These are phyloP conservation scores for Gracilaria caudata DNA, from an alignment of 23 red algal genomes.

Conservation along the genomic window DNA sequence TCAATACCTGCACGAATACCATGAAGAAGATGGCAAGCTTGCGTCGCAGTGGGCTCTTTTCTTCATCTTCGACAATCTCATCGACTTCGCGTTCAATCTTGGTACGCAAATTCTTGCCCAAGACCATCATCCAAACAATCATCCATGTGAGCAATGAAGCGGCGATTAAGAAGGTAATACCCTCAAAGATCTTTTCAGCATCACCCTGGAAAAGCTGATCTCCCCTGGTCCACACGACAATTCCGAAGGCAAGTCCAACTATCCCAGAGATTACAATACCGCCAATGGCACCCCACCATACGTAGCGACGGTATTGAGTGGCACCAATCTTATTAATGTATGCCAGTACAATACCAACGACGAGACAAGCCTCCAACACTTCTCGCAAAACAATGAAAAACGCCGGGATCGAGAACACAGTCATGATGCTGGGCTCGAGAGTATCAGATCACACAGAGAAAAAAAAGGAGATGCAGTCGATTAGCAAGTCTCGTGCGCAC, in stretches of 20 bases:
- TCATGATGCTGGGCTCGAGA: neutral
- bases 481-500: too few relatives aligned
- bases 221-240: conserved; percentile 52
- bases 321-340: conserved; percentile 75
- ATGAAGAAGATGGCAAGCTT: conserved; percentile 66
- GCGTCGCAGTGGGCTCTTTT: conserved; percentile 5
- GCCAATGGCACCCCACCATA: conserved; percentile 73
- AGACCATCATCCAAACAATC: conserved; percentile 89
- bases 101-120: conserved; percentile 76
- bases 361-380: conserved; percentile 87
- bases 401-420: conserved; percentile 81
- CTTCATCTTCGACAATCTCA: conserved; percentile 47
- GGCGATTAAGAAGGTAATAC: conserved; percentile 74
- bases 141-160: conserved; percentile 85
- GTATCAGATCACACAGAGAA: too few relatives aligned
- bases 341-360: conserved; percentile 83
- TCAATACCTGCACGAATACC: conserved; percentile 81
- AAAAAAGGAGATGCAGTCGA: too few relatives aligned
- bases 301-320: conserved; percentile 67
- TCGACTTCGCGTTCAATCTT: conserved; percentile 70
- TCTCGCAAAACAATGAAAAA: conserved; percentile 91
- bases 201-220: conserved; percentile 62
- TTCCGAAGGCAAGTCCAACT: conserved; percentile 73
- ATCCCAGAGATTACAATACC: conserved; percentile 55
- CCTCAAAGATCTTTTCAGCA: conserved; percentile 82